Conservation (phyloP, 805 yeast genomes). For the Metschnikowia kunwiensis region DNA sequence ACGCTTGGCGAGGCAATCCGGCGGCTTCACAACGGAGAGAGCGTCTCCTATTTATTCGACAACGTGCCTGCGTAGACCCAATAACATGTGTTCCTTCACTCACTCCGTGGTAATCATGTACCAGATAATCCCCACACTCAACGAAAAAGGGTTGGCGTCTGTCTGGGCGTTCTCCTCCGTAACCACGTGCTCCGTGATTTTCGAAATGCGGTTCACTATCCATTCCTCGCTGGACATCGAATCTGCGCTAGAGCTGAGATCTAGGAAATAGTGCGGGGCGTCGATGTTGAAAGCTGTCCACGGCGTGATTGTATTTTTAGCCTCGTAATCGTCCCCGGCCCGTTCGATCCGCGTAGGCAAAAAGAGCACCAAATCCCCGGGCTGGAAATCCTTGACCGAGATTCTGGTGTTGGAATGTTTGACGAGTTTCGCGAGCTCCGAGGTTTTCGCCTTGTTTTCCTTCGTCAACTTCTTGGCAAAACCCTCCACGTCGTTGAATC, state of each 20-base stretch:
- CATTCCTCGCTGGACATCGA: slow-evolving; percentile 54
- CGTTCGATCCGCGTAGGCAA: slow-evolving; percentile 66
- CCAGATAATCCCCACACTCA: slow-evolving; percentile 65
- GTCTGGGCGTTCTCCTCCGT: slow-evolving; percentile 40
- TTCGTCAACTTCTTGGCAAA: slow-evolving; percentile 82
- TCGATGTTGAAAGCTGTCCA: slow-evolving; percentile 97
- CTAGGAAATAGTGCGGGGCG: slow-evolving; percentile 77
- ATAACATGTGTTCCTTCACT: too few relatives aligned
- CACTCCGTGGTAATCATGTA: slow-evolving; percentile 27
- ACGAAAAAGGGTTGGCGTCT: slow-evolving; percentile 59
- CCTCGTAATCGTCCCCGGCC: slow-evolving; percentile 11
- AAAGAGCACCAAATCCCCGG: slow-evolving; percentile 78
- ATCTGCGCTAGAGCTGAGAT: slow-evolving; percentile 32
- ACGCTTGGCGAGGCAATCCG: slow-evolving; percentile 91
- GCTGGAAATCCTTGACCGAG: slow-evolving; percentile 62
- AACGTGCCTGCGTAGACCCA: slow-evolving; percentile 40
- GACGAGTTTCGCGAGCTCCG: slow-evolving; percentile 41
- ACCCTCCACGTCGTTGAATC: slow-evolving; percentile 87
- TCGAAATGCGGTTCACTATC: slow-evolving; percentile 69
- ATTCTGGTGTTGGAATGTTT: slow-evolving; percentile 40
- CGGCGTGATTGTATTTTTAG: slow-evolving; percentile 39
- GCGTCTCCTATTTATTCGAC: slow-evolving; percentile 81
- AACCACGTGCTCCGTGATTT: slow-evolving; percentile 54
- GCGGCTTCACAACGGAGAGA: slow-evolving; percentile 94
- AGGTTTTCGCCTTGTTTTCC: slow-evolving; percentile 55